phyloP scores from a whole-genome alignment of 768 basidiomycete genomes.

The Trametes punicea region DNA sequence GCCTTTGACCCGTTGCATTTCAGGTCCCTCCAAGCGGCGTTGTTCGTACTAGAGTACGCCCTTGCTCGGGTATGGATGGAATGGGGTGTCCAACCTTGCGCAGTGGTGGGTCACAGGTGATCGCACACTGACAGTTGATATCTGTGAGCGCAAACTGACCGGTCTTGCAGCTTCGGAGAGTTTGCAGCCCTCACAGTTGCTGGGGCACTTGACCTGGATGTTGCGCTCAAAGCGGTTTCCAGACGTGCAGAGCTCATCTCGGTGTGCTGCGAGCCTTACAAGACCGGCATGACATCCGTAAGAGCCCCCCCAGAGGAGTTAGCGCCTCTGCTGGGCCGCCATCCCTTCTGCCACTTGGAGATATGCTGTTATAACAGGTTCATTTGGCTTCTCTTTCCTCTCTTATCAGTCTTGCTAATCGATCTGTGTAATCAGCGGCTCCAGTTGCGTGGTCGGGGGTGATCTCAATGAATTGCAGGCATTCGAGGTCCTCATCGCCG shows the following conservation, averaged over 20 bases:
- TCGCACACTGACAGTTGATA: not conserved
- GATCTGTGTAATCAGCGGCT: constrained; percentile 32
- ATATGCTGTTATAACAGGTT: constrained; percentile 64
- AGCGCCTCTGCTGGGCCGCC: constrained; percentile 20
- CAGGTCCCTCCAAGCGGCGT: constrained; percentile 31
- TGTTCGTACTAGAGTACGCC: constrained; percentile 62
- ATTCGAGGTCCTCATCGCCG: constrained; percentile 42
- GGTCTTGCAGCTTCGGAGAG: constrained; percentile 60
- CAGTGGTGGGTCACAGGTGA: constrained; percentile 74
- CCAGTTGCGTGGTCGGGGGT: constrained; percentile 60
- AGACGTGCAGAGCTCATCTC: constrained; percentile 56
- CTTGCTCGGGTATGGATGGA: constrained; percentile 61
- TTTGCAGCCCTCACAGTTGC: constrained; percentile 69
- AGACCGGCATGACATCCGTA: constrained; percentile 64
- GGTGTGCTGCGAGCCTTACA: constrained; percentile 39
- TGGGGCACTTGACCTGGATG: constrained; percentile 53
- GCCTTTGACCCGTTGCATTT: constrained; percentile 43
- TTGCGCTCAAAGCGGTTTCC: constrained; percentile 56
- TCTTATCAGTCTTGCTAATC: too few species aligned
- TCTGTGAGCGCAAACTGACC: too few species aligned
- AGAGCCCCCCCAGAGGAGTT: constrained; percentile 36
- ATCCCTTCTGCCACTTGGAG: constrained; percentile 30
- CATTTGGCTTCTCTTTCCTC: too few species aligned
- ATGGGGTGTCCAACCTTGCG: constrained; percentile 63
- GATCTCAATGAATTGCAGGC: constrained; percentile 39